Evolutionary conservation across 108 stramenopile species (phyloP).

Genomic region (Fistulifera solaris): DNA sequence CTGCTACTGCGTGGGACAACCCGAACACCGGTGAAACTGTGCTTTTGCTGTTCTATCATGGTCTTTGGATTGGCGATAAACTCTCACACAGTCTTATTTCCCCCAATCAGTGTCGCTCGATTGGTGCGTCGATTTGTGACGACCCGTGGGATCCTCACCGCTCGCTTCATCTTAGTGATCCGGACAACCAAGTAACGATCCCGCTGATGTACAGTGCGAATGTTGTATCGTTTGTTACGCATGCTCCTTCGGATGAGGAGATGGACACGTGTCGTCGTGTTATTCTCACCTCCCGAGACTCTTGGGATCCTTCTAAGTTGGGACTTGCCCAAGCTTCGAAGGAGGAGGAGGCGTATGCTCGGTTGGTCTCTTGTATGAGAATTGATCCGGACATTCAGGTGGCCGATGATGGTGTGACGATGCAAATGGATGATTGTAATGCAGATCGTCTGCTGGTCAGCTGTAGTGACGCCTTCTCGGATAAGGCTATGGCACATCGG

Average conservation of each 20-base stretch:
- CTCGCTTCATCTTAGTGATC: background rate
- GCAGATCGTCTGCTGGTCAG: background rate
- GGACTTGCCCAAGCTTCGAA: background rate
- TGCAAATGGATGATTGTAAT: too few relatives aligned
- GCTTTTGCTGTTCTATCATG: conserved; percentile 17
- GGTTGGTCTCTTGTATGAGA: background rate
- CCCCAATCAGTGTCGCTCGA: conserved; percentile 21
- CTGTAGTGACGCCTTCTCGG: background rate
- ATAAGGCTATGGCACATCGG: background rate
- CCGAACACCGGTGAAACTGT: conserved; percentile 16
- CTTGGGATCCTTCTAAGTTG: conserved; percentile 1
- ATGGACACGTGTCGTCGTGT: background rate
- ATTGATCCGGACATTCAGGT: background rate
- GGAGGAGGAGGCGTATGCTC: background rate
- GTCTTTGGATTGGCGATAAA: conserved; percentile 12
- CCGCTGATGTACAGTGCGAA: background rate
- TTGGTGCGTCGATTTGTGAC: conserved; percentile 13
- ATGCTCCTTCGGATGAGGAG: background rate
- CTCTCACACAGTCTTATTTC: conserved; percentile 14
- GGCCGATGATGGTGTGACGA: too few relatives aligned
- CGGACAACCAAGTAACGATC: background rate
- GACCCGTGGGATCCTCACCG: background rate
- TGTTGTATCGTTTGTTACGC: background rate
- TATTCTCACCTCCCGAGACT: background rate
- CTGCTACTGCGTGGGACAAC: conserved; percentile 14